A percentile compares a stretch with the other conserved stretches of the same genome.
phyloP scores from a whole-genome alignment of 371 early-diverging fungal species.

The Syncephalastrum sp. region DNA sequence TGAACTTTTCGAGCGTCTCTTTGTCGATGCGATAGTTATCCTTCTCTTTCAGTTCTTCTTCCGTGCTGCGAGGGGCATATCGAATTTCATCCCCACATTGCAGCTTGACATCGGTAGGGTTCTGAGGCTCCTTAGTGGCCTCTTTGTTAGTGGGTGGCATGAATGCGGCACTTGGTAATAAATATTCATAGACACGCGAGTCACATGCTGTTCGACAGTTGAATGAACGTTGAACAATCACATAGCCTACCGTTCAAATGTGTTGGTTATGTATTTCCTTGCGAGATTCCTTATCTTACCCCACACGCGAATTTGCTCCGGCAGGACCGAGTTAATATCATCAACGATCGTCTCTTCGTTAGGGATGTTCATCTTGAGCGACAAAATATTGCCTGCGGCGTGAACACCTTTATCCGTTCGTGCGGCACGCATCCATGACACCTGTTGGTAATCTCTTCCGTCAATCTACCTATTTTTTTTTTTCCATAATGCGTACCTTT shows the following conservation, averaged over 20 bases:
- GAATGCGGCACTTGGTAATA: constrained; percentile 92
- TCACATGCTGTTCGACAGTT: constrained; percentile 92
- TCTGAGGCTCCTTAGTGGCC: constrained; percentile 17
- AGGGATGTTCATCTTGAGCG: constrained; percentile 86
- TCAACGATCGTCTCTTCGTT: constrained; percentile 63
- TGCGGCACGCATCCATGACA: constrained; percentile 83
- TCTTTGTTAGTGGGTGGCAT: constrained; percentile 36
- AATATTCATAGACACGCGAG: constrained; percentile 96
- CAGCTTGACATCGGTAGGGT: constrained; percentile 22
- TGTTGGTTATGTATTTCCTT: neutral
- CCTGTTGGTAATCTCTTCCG: constrained; percentile 31
- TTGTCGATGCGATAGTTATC: constrained; percentile 62
- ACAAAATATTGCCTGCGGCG: constrained; percentile 95
- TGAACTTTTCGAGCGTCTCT: constrained; percentile 61
- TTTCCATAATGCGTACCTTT: constrained; percentile 57
- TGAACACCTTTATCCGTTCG: constrained; percentile 99
- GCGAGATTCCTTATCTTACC: constrained; percentile 41
- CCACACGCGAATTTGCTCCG: constrained; percentile 85
- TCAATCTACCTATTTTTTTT: neutral
- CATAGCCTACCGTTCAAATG: neutral
- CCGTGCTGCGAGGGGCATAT: constrained; percentile 37
- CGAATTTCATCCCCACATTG: constrained; percentile 27
- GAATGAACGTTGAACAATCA: constrained; percentile 52
- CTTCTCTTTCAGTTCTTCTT: constrained; percentile 46
- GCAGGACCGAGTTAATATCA: constrained; percentile 75